Evolutionary conservation across 176 grass and related monocot genomes (phyloP).

Genomic region (Juncus inflexus): DNA sequence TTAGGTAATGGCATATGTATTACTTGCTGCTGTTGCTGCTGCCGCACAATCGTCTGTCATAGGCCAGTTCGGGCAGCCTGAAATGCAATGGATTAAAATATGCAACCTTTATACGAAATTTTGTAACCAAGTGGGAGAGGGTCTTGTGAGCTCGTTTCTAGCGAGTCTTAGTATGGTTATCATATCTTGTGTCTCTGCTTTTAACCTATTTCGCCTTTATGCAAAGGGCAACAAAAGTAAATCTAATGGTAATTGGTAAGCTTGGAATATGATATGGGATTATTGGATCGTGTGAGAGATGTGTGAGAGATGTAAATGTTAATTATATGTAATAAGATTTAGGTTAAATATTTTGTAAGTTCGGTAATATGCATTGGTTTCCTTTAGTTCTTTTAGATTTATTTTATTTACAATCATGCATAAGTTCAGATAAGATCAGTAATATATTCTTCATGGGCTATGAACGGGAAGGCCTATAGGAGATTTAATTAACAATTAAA

Average conservation of each 20-base stretch:
- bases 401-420: no score
- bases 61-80: constrained; percentile 42
- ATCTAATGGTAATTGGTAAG: constrained; percentile 5
- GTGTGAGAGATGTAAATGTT: constrained; percentile 23
- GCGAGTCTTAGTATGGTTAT: constrained; percentile 33
- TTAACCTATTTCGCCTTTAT: constrained; percentile 86
- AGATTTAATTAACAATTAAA: no score
- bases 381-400: no score
- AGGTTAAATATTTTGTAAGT: neutral
- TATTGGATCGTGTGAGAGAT: neutral
- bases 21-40: constrained; percentile 48
- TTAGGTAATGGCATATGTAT: constrained; percentile 59
- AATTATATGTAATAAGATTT: constrained; percentile 28
- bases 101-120: constrained; percentile 74
- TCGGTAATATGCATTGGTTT: no score
- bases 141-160: constrained; percentile 44
- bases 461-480: no score
- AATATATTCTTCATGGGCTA: no score
- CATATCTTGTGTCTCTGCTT: constrained; percentile 55
- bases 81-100: constrained; percentile 82
- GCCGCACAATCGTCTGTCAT: constrained; percentile 52
- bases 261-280: constrained; percentile 18
- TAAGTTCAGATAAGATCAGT: no score
- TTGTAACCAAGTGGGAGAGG: constrained; percentile 48
- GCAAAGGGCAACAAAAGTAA: constrained; percentile 29